Evolutionary conservation across 805 yeast species (phyloP).

Genomic region (Candida sanyiensis): DNA sequence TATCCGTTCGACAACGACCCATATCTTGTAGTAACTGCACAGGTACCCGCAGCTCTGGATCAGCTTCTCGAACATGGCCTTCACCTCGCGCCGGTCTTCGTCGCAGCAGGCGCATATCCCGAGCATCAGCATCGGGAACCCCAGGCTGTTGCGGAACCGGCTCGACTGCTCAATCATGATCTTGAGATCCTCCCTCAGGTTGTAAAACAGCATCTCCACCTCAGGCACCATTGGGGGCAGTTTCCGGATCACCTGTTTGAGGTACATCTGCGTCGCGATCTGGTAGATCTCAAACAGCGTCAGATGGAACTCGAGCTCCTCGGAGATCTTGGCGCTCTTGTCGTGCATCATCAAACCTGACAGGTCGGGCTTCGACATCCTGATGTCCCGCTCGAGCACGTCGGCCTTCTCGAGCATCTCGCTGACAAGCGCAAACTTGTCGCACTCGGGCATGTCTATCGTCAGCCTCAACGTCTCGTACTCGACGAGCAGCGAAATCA

Average conservation of each 20-base stretch:
- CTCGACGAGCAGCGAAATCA: constrained; percentile 19
- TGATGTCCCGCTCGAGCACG: constrained; percentile 39
- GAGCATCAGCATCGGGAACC: constrained; percentile 36
- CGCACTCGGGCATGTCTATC: constrained; percentile 13
- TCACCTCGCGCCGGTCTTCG: constrained; percentile 23
- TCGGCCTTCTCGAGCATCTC: constrained; percentile 19
- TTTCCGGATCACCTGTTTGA: constrained; percentile 47
- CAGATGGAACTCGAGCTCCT: constrained; percentile 51
- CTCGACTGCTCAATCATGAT: constrained; percentile 37
- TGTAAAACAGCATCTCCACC: constrained; percentile 44
- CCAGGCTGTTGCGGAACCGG: constrained; percentile 42
- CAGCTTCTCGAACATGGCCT: constrained; percentile 23
- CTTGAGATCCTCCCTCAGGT: constrained; percentile 45
- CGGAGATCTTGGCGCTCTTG: constrained; percentile 14
- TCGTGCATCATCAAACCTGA: constrained; percentile 28
- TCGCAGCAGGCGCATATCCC: constrained; percentile 29
- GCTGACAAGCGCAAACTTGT: constrained; percentile 15
- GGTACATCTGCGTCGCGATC: constrained; percentile 45
- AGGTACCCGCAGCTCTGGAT: constrained; percentile 29
- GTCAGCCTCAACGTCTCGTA: constrained; percentile 12
- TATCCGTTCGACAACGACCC: constrained; percentile 33
- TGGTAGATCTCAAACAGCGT: constrained; percentile 57
- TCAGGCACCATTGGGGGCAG: constrained; percentile 48
- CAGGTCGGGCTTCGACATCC: constrained; percentile 42
- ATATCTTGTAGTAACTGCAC: constrained; percentile 30